Base-by-base conservation (phyloP, 345 rosid genomes). In the Eucalyptus urophylla region DNA sequence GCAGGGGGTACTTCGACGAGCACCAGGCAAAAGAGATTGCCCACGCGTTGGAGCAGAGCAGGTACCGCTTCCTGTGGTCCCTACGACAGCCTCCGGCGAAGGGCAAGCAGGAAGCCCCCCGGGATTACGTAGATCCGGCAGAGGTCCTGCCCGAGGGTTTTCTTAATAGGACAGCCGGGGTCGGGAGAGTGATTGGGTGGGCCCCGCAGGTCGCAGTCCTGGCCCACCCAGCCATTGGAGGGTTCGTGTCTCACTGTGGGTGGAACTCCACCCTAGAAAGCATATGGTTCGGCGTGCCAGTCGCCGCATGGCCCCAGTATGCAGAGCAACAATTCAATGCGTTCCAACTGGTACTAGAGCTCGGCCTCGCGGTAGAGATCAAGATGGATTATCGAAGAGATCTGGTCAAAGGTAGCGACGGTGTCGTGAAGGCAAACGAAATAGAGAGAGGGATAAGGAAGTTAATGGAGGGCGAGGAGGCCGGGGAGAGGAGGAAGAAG, bases 201-300 rank as follows among this genome's bases (percentile, higher is more conserved):
- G 95, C 97, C 14, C 98, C 95, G 17, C 91, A 89, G 54, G 90
- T 81, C 1, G 56, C 53, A 19, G 56, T 90, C 8, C 88, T 92
- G 44, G 88, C 86, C 22, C 93, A 92, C 87, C 49, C 17, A 37
- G 81, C 93, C 1, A 80, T 93, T 4, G 95, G 95, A 24, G 97
- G 96, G 16, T 96, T 95, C n/a, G 94, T 96, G 31, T 90, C 95
- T 13, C 95, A 95, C 49, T 93, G 96, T 22, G 96, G 96, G 10
- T 95, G 97, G 97, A 94, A 95, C 87, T 95, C 98, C 5, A 91
- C 50, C 0, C 56, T 95, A 12, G 97, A 96, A 89, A 91, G 94
- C 43, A 53, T 95, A 31, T 92, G 96, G 94, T 93, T 92, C 13
- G 96, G 94, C 5, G 95, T 93, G n/a, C 97, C 96, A 1, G 89